Evolutionary conservation across 2,329 filamentous ascomycete genomes (phyloP).

Genomic region (Fusarium mexicanum): DNA sequence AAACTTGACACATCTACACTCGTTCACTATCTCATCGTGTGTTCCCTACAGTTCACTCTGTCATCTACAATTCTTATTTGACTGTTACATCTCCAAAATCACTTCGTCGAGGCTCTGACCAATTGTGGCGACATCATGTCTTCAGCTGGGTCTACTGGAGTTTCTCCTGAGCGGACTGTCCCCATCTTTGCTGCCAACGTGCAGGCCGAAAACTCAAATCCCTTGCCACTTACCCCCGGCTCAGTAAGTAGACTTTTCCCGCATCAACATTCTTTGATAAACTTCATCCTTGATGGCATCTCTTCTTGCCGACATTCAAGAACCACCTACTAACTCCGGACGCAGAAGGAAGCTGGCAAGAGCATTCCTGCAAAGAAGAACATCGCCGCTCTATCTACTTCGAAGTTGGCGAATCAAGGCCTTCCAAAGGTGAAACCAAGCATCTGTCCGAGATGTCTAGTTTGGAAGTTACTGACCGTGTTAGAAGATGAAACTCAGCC

Average conservation of each 20-base stretch:
- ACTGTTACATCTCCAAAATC: constrained; percentile 11
- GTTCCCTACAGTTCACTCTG: constrained; percentile 41
- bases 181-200: constrained; percentile 18
- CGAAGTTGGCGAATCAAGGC: constrained; percentile 65
- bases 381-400: constrained; percentile 60
- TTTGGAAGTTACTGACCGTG: constrained; percentile 39
- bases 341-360: constrained; percentile 35
- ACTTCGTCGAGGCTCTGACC: constrained; percentile 6
- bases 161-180: constrained; percentile 42
- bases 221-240: constrained; percentile 17
- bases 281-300: neutral
- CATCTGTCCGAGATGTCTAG: neutral
- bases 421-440: constrained; percentile 59
- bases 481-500: constrained; percentile 60
- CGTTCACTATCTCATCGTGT: constrained; percentile 44
- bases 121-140: constrained; percentile 43
- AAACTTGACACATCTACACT: constrained; percentile 38
- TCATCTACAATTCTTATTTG: constrained; percentile 41
- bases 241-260: constrained; percentile 31
- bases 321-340: neutral
- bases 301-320: neutral
- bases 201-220: constrained; percentile 37
- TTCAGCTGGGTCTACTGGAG: constrained; percentile 40
- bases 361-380: constrained; percentile 51
- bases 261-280: neutral